phyloP scores from a whole-genome alignment of 345 rosid genomes.

The Hibiscus syriacus region DNA sequence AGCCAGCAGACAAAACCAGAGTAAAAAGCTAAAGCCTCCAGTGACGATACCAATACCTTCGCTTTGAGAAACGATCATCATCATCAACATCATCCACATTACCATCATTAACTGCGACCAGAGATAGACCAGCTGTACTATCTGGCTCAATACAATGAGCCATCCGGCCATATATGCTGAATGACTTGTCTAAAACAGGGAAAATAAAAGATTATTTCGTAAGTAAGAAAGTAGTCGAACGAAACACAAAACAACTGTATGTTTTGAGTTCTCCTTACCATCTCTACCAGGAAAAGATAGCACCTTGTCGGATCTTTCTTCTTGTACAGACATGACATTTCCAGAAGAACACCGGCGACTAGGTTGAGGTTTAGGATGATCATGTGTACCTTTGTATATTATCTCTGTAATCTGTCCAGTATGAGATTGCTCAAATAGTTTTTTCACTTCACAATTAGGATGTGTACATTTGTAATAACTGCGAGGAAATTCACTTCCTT shows the following conservation, averaged over 20 bases:
- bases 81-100: conserved; percentile 59
- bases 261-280: conserved; percentile 33
- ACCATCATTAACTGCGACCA: conserved; percentile 48
- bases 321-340: conserved; percentile 50
- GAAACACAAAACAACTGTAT: conserved; percentile 1
- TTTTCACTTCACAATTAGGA: conserved; percentile 97
- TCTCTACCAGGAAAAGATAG: conserved; percentile 41
- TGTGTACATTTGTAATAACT: conserved; percentile 98
- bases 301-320: conserved; percentile 57
- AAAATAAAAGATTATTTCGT: background rate
- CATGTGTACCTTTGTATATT: conserved; percentile 89
- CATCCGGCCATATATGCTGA: conserved; percentile 39
- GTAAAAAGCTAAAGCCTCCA: conserved; percentile 5
- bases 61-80: conserved; percentile 68
- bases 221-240: background rate
- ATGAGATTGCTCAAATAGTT: conserved; percentile 81
- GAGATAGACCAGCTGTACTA: conserved; percentile 48
- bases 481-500: conserved; percentile 97
- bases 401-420: conserved; percentile 90
- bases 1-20: conserved; percentile 6
- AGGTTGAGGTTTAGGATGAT: conserved; percentile 95
- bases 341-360: conserved; percentile 63
- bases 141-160: conserved; percentile 36
- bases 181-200: conserved; percentile 44
- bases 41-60: conserved; percentile 50